phyloP scores from a whole-genome alignment of 2,329 filamentous ascomycete species.

The Pseudocercospora ulei region DNA sequence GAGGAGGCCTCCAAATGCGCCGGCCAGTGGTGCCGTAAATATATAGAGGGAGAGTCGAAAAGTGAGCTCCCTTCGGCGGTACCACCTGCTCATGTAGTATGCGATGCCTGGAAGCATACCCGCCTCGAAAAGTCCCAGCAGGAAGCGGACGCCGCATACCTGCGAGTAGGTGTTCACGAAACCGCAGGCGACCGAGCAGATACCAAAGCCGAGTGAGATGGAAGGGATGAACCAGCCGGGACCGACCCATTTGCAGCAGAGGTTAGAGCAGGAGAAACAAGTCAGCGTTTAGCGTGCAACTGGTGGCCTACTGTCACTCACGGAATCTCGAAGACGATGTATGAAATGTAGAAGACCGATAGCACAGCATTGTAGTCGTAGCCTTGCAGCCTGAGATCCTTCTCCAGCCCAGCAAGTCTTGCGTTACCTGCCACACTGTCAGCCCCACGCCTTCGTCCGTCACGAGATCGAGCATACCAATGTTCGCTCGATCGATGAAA shows the following conservation, averaged over 20 bases:
- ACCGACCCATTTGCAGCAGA: slow-evolving; percentile 60
- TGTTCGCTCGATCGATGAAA: slow-evolving; percentile 66
- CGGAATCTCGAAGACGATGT: slow-evolving; percentile 64
- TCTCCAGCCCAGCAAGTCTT: slow-evolving; percentile 48
- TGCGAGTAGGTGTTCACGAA: slow-evolving; percentile 50
- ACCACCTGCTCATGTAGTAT: slow-evolving; percentile 65
- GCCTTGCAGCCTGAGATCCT: slow-evolving; percentile 50
- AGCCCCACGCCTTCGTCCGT: background rate
- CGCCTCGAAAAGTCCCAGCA: slow-evolving; percentile 53
- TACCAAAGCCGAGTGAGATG: slow-evolving; percentile 54
- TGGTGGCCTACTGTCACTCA: background rate
- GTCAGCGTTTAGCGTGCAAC: background rate
- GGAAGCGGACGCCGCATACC: slow-evolving; percentile 54
- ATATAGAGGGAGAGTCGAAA: slow-evolving; percentile 61
- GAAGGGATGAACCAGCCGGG: slow-evolving; percentile 62
- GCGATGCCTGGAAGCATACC: slow-evolving; percentile 65
- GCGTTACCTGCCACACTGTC: slow-evolving; percentile 52
- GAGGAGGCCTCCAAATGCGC: slow-evolving; percentile 60
- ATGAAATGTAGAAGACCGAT: slow-evolving; percentile 61
- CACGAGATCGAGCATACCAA: slow-evolving; percentile 43
- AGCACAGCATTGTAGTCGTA: slow-evolving; percentile 58
- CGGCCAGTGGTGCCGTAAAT: slow-evolving; percentile 59
- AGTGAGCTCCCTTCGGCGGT: slow-evolving; percentile 56
- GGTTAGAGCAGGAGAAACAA: slow-evolving; percentile 40
- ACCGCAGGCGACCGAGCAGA: slow-evolving; percentile 53